Conservation (phyloP, 306 rosid genomes). For the Castanospermum australe region DNA sequence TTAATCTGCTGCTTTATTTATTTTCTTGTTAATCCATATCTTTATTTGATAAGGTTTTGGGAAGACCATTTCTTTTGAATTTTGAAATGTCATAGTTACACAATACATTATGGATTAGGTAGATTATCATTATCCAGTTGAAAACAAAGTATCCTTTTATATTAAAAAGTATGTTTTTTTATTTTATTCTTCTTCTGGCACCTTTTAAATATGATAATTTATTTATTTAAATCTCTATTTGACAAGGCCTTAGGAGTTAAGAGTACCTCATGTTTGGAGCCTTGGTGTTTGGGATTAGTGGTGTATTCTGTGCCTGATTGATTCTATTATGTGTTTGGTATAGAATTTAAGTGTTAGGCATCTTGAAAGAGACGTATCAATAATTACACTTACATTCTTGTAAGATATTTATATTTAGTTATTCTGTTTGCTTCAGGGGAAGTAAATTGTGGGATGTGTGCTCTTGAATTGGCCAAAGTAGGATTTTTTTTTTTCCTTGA, state of each 20-base stretch:
- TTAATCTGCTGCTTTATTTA: constrained; percentile 4
- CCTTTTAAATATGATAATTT: background rate
- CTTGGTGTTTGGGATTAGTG: background rate
- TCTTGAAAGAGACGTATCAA: background rate
- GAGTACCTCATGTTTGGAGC: background rate
- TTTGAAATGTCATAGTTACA: background rate
- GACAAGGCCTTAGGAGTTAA: background rate
- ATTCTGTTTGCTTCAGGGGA: constrained; percentile 1
- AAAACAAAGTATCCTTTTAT: background rate
- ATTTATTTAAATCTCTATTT: background rate
- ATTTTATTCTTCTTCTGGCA: background rate
- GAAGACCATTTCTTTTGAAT: background rate
- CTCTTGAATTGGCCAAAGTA: constrained; percentile 1
- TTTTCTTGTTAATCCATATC: background rate
- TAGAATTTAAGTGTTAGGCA: background rate
- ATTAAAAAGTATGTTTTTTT: background rate
- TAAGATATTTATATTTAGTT: background rate
- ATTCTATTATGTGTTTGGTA: background rate
- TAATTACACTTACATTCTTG: background rate
- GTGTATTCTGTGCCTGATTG: background rate
- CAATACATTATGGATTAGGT: background rate
- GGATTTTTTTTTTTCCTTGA: background rate
- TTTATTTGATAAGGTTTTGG: background rate
- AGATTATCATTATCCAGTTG: background rate
- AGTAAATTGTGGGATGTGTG: background rate